Percentiles rank a stretch among this genome's conserved stretches.
phyloP scores from a whole-genome alignment of 805 yeast species.

The Huiozyma naganishii region DNA sequence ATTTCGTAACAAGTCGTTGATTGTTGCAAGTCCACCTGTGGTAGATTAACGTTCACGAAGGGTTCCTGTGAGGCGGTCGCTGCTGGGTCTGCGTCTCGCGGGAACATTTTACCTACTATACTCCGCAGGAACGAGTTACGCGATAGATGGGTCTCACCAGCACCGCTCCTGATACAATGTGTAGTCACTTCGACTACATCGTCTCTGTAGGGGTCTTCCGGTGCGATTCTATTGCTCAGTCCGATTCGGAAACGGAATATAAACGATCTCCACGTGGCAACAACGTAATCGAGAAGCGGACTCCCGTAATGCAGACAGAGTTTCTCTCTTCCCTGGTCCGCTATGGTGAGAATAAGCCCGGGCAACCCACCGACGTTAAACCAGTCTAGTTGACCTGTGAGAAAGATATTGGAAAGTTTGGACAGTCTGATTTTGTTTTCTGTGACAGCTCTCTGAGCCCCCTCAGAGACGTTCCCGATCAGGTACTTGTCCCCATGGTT shows the following conservation, averaged over 20 bases:
- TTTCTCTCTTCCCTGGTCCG: conserved; percentile 60
- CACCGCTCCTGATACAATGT: conserved; percentile 8
- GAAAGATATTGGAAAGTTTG: conserved; percentile 51
- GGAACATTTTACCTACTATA: conserved; percentile 47
- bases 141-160: too few species aligned
- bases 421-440: conserved; percentile 49
- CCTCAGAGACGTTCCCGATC: conserved; percentile 78
- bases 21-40: conserved; percentile 17
- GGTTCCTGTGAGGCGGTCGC: conserved; percentile 19
- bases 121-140: conserved; percentile 5
- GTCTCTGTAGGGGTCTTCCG: conserved; percentile 19
- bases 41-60: conserved; percentile 29
- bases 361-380: conserved; percentile 82
- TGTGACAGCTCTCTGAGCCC: conserved; percentile 65
- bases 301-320: conserved; percentile 47
- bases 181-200: conserved; percentile 32
- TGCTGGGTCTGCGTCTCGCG: conserved; percentile 36
- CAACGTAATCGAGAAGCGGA: conserved; percentile 40
- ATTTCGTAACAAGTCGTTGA: conserved; percentile 57
- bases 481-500: conserved; percentile 37
- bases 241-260: conserved; percentile 68
- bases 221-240: conserved; percentile 22
- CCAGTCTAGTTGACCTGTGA: conserved; percentile 78
- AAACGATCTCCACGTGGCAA: conserved; percentile 79
- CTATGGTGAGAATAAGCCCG: conserved; percentile 71